Base-by-base conservation (phyloP, 192 early-diverging fungal species). In the Backusella luteola region DNA sequence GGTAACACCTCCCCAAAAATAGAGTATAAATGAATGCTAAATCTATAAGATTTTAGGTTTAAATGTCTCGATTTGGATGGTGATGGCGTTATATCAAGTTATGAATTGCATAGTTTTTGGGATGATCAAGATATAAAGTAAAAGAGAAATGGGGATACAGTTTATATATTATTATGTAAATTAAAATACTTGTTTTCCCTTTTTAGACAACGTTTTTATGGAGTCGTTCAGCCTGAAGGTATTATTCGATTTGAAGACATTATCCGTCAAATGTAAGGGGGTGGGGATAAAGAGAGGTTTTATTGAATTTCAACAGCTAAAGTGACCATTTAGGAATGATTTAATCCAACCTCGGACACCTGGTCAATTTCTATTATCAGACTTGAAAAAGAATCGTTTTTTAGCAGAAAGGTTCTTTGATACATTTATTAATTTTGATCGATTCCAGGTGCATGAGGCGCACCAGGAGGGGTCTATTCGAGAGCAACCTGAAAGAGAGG, bases 11-110 rank as follows among this genome's bases (percentile, higher is more conserved):
- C 38, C 11, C 63, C n/a, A 66, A 67, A 49, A 23, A 35, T 17
- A 68, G 29, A 35, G 17, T 46, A 41, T 14, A 36, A 38, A 21
- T 9, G 35, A 67, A 67, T 17, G 6, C n/a, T 71, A 14, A 59
- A 38, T 26, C 53, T 41, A 8, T 67, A 21, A 49, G 49, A 93
- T 92, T 32, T 32, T 84, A 97, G 96, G 96, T 99, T 99, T 87
- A 89, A 95, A 71, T 96, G 94, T 75, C 84, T 99, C 79, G 97
- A 99, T 78, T 79, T 93, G 11, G 96, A 99, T 80, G 93, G 92
- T 17, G 96, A 98, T 81, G 97, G 96, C 8, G 74, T 92, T 4
- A 81, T 98, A 23, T 89, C 91, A 21, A 85, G 93, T n/a, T 93
- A 94, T 79, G 97, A 99, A 84, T 82, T 99, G 6, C 85, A 90